Base-by-base conservation (phyloP, 2,329 filamentous ascomycete species). In the Endocalyx cinctus region DNA sequence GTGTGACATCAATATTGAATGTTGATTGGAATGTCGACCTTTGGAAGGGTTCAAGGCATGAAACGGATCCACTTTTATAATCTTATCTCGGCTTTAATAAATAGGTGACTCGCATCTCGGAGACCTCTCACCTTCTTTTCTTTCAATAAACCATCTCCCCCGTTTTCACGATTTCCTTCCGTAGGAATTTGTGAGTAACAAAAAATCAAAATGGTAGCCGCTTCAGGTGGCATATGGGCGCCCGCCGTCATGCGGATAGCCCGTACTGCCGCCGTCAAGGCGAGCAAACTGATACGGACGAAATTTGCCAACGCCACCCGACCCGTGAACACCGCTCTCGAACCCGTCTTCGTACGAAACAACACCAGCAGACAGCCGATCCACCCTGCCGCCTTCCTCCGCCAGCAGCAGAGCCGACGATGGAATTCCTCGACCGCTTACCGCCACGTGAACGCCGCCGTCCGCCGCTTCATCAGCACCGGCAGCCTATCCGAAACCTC, bases 241-340 rank as follows among this genome's bases (percentile, higher is more conserved):
- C 70, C 72, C 38, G 63, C 66, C 54, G 69, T 71, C 62, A 59
- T 76, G 55, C 70, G 71, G 56, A 59, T 72, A 48, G 62, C 77
- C 50, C 69, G 71, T 53, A 64, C 63, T 47, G 69, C 73, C 54
- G 60, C 70, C 53, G 59, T 60, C 31, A 71, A 67, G 49, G 66
- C 72, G 50, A 66, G 67, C 39, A 68, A 70, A 44, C 59, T 67
- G 45, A 58, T 79, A 37, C 70, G 72, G 43, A 60, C 57, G 48
- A 74, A 72, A 46, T 46, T 77, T 39, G 60, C 61, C 15, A 58
- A 55, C 38, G 64, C 65, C 25, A 54, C 64, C 31, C 64, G 63
- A 37, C 64, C 69, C 20, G 54, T 67, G 25, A 65, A 70, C 42
- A 52, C 57, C 46, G 61, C 71, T 35, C 52, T 70, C 32, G 67